These are phyloP conservation scores for Basipetospora sp. DNA, from an alignment of 2,329 filamentous ascomycete genomes.

Conservation along the genomic window DNA sequence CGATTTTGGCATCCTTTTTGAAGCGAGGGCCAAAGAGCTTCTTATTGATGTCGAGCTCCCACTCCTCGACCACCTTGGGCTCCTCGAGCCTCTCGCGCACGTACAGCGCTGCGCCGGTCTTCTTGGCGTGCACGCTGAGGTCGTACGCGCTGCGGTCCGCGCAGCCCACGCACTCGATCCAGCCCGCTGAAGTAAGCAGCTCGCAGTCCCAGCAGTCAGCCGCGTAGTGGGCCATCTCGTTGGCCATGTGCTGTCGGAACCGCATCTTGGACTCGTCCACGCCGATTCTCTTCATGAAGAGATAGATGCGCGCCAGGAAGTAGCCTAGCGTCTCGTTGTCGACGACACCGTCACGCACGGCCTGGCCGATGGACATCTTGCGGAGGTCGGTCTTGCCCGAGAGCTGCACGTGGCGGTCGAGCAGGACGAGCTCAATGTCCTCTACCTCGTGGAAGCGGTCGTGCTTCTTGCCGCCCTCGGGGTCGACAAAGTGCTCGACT, in stretches of 20 bases:
- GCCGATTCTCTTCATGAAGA: slow-evolving; percentile 79
- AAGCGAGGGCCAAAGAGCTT: slow-evolving; percentile 92
- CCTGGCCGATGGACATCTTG: slow-evolving; percentile 67
- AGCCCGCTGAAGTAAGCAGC: slow-evolving; percentile 78
- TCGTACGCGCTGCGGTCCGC: slow-evolving; percentile 93
- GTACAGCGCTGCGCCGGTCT: slow-evolving; percentile 72
- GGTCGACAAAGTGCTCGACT: slow-evolving; percentile 97
- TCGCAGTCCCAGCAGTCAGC: slow-evolving; percentile 97
- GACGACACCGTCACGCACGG: slow-evolving; percentile 66
- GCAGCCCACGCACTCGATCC: slow-evolving; percentile 97
- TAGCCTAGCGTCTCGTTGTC: slow-evolving; percentile 98
- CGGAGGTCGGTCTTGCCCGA: slow-evolving; percentile 65
- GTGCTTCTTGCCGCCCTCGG: slow-evolving; percentile 88
- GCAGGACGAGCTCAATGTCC: slow-evolving; percentile 66
- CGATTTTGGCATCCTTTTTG: slow-evolving; percentile 81
- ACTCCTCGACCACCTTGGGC: slow-evolving; percentile 72
- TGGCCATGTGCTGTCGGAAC: slow-evolving; percentile 89
- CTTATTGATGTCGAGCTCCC: slow-evolving; percentile 74
- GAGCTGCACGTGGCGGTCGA: slow-evolving; percentile 74
- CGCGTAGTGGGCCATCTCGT: slow-evolving; percentile 75
- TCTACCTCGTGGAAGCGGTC: slow-evolving; percentile 73
- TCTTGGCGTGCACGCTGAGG: slow-evolving; percentile 79
- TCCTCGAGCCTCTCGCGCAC: slow-evolving; percentile 70
- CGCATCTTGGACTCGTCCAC: slow-evolving; percentile 77
- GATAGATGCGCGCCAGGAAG: slow-evolving; percentile 84